Conservation (phyloP, 1,139 yeast genomes). For the Kodamaea fungicola region DNA sequence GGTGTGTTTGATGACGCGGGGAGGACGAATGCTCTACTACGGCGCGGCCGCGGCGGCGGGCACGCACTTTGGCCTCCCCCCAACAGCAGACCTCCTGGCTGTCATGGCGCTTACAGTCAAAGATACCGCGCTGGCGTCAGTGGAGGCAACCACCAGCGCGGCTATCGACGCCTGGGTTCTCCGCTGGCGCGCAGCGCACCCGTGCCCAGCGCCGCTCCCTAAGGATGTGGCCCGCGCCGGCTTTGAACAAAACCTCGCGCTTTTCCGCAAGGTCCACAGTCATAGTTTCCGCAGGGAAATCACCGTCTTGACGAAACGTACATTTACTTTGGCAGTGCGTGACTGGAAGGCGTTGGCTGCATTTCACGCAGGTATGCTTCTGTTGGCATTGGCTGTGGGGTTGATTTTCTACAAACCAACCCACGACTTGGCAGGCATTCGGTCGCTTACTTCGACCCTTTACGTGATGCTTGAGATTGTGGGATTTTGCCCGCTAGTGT, state of each 20-base stretch:
- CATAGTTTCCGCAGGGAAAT: slow-evolving; percentile 14
- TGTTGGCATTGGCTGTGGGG: slow-evolving; percentile 18
- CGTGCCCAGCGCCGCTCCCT: neutral
- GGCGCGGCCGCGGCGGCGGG: slow-evolving; percentile 9
- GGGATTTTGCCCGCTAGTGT: slow-evolving; percentile 23
- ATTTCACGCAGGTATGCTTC: slow-evolving; percentile 17
- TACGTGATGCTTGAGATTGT: slow-evolving; percentile 21
- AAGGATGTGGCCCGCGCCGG: neutral
- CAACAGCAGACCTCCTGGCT: neutral
- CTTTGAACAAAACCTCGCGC: slow-evolving; percentile 21
- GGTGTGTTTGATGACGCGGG: slow-evolving; percentile 21
- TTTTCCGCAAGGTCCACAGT: slow-evolving; percentile 16
- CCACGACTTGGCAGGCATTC: slow-evolving; percentile 18
- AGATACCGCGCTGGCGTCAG: slow-evolving; percentile 15
- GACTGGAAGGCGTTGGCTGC: slow-evolving; percentile 17
- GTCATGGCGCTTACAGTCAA: slow-evolving; percentile 22
- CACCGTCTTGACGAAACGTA: slow-evolving; percentile 16
- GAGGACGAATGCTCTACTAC: slow-evolving; percentile 21
- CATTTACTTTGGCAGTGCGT: slow-evolving; percentile 16
- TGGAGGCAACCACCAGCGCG: neutral
- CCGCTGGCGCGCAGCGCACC: neutral
- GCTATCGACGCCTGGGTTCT: neutral
- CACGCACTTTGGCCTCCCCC: neutral
- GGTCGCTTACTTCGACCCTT: slow-evolving; percentile 18
- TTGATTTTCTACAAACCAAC: slow-evolving; percentile 21